Base-by-base conservation (phyloP, 2,329 filamentous ascomycete genomes). In the Trichoderma sp. region DNA sequence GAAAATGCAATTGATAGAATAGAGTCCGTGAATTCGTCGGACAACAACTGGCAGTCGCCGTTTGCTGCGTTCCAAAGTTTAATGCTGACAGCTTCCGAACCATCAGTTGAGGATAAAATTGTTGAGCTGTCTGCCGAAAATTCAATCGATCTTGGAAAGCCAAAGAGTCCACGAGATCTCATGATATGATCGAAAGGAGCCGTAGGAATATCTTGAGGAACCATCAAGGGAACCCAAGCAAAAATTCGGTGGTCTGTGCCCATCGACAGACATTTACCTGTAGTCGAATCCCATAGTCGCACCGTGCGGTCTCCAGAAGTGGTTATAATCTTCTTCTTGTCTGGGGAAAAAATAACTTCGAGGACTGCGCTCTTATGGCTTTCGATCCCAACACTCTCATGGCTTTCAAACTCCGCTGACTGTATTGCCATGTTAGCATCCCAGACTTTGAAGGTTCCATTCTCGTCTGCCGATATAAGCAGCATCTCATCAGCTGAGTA, bases 121-220 rank as follows among this genome's bases (percentile, higher is more conserved):
- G 21, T 28, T 5, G 30, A 51, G 4, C 70, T 21, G 8, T 67
- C 28, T 21, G 30, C 15, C 2, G 24, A 71, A 14, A 56, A 56
- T 5, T 53, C 3, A 2, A 71, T 7, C 3, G 70, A 71, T n/a
- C 43, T 71, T 36, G 70, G 36, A 18, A 18, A 71, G 12, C 62
- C 62, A n/a, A 36, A 51, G 5, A 51, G 47, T 6, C 24, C 62
- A 21, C 30, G 21, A 3, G 1, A 0, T 5, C 6, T 2, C 26
- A 71, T 61, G 1, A 67, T 0, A n/a, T 67, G n/a, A 12, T 71
- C 57, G 7, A 39, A 67, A 15, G 70, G 63, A 2, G 62, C 28
- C 3, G 70, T 39, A 14, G 4, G 26, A 12, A 39, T 24, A 30
- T 56, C 28, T 3, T 18, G 30, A 21, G 39, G 21, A 9, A 62